A percentile compares a stretch with the other conserved stretches of the same genome.
Evolutionary conservation across 352 stramenopile genomes (phyloP).

Genomic region (Paralagenidium karlingii): DNA sequence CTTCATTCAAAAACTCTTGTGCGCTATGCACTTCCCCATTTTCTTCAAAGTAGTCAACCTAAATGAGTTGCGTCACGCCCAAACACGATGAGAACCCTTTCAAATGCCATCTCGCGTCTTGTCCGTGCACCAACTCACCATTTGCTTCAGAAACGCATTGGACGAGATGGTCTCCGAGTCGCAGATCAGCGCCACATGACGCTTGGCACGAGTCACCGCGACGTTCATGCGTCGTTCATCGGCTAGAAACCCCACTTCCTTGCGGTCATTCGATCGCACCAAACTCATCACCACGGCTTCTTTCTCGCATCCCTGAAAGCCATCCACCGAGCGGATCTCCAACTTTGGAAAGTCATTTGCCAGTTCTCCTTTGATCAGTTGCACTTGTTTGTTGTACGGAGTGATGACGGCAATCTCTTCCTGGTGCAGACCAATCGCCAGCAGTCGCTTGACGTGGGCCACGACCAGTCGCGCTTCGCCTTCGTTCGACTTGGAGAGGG

Average conservation of each 20-base stretch:
- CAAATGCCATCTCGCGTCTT: neutral
- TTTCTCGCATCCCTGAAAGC: conserved; percentile 95
- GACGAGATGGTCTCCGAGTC: conserved; percentile 89
- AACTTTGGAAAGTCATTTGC: conserved; percentile 52
- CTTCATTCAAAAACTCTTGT: conserved; percentile 63
- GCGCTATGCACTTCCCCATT: conserved; percentile 86
- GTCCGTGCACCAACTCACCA: too few species aligned
- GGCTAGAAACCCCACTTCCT: conserved; percentile 91
- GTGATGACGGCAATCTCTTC: conserved; percentile 96
- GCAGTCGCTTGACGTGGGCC: conserved; percentile 76
- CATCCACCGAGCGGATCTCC: conserved; percentile 92
- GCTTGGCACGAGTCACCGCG: conserved; percentile 92
- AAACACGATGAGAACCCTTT: neutral
- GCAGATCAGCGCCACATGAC: conserved; percentile 91
- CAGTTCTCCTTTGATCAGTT: conserved; percentile 83
- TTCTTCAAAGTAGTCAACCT: conserved; percentile 87
- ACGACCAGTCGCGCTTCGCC: conserved; percentile 65
- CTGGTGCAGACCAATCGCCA: conserved; percentile 71
- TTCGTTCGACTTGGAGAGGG: conserved; percentile 56
- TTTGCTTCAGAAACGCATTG: conserved; percentile 83
- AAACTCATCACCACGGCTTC: conserved; percentile 98
- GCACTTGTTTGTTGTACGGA: conserved; percentile 97
- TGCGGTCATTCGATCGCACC: conserved; percentile 86
- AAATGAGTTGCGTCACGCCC: neutral
- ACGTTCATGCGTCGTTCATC: conserved; percentile 97